Evolutionary conservation across 805 yeast genomes (phyloP).

Genomic region (Blastobotrys robertii): DNA sequence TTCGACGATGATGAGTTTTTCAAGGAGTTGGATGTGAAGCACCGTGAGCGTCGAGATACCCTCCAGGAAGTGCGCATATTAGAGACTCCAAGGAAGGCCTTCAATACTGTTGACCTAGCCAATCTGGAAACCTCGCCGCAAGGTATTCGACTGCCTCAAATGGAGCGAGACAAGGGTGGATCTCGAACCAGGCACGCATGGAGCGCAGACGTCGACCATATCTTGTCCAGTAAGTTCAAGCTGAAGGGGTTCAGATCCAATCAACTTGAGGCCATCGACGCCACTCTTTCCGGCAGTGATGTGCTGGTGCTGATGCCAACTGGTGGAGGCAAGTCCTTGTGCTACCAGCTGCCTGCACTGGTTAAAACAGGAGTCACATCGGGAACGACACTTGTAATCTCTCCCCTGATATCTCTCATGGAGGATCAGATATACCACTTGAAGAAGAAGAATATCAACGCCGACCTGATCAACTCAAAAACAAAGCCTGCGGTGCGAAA

Average conservation of each 20-base stretch:
- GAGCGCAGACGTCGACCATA: constrained; percentile 56
- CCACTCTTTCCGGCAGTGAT: constrained; percentile 66
- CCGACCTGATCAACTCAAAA: constrained; percentile 82
- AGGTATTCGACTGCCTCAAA: not conserved
- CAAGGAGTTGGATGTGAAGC: not conserved
- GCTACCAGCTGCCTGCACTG: constrained; percentile 91
- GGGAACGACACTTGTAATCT: constrained; percentile 86
- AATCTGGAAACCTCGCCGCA: constrained; percentile 1
- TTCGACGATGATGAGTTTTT: not conserved
- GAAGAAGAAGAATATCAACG: constrained; percentile 53
- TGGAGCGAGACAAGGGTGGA: not conserved
- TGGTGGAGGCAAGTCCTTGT: constrained; percentile 95
- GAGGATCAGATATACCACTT: constrained; percentile 92
- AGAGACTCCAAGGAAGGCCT: not conserved
- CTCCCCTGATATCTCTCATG: constrained; percentile 93
- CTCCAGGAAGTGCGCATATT: too few relatives aligned
- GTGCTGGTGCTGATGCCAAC: constrained; percentile 97
- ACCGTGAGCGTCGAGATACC: too few relatives aligned
- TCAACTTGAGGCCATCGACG: constrained; percentile 78
- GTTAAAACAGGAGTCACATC: constrained; percentile 60
- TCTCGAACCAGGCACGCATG: constrained; percentile 33
- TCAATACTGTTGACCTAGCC: not conserved
- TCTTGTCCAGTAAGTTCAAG: constrained; percentile 51
- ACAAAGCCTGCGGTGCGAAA: constrained; percentile 54
- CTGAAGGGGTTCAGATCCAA: constrained; percentile 63